Base-by-base conservation (phyloP, 1,284 basidiomycete species). In the Cryptococcus floricola region DNA sequence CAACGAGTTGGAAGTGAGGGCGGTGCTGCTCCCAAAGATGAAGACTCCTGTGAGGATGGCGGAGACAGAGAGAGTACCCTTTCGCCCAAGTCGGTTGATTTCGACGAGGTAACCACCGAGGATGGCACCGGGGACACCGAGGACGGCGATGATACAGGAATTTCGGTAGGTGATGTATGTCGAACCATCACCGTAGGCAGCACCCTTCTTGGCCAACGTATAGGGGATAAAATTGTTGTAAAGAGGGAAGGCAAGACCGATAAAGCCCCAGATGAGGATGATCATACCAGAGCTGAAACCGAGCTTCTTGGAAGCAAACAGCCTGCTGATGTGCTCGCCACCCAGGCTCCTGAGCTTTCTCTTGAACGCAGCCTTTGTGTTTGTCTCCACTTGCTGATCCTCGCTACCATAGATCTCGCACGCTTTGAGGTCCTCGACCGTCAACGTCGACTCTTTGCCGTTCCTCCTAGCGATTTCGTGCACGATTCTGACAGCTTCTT, bases 11-110 rank as follows among this genome's bases (percentile, higher is more conserved):
- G 78, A 66, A 12, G 73, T 81, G 42, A 70, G 79, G 41, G 82
- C 83, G 7, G 82, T 84, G 16, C 85, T 86, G 66, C 84, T 85
- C 34, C 81, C 75, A 71, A 83, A 85, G 61, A 87, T 74, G 69
- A 85, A 86, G 34, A 84, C 64, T 7, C 81, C 82, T 0, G 84
- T 84, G 31, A 83, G 62, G 7, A 77, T 63, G 0, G 83, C 84
- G 7, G 80, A 80, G 9, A 77, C 42, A 1, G 80, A 78, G 64
- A 84, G 80, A 3, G 82, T 79, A 37, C 81, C 74, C 60, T 83
- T 83, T 53, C 83, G 71, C 2, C 83, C 83, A 2, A 82, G 62
- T 63, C 77, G 74, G 49, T 83, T 56, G 34, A 62, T 45, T 49
- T 86, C 85, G 43, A 85, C 83, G 7, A 85, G 71, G 5, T 78